phyloP scores from a whole-genome alignment of 306 rosid species.

The Pyrus betulifolia region DNA sequence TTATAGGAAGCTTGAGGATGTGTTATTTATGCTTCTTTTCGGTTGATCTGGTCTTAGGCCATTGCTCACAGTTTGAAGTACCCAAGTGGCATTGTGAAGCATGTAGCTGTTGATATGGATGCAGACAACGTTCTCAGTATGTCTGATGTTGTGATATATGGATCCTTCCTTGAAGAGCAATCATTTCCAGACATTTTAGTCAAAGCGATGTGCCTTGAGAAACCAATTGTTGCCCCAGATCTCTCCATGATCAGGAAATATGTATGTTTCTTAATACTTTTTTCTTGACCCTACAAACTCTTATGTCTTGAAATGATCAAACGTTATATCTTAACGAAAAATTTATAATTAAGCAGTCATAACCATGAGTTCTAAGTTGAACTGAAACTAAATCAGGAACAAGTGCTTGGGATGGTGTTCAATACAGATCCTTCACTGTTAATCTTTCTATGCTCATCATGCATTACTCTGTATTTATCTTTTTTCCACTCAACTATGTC shows the following conservation, averaged over 20 bases:
- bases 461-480: neutral
- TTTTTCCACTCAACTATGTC: neutral
- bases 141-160: slow-evolving; percentile 76
- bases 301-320: neutral
- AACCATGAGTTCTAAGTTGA: neutral
- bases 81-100: slow-evolving; percentile 66
- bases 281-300: neutral
- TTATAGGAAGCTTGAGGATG: neutral
- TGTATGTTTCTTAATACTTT: slow-evolving; percentile 32
- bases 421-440: neutral
- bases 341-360: neutral
- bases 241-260: slow-evolving; percentile 68
- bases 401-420: neutral
- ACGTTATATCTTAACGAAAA: neutral
- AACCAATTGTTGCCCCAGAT: slow-evolving; percentile 85
- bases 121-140: slow-evolving; percentile 44
- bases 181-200: slow-evolving; percentile 74
- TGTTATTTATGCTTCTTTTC: slow-evolving; percentile 24
- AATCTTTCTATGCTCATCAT: neutral
- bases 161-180: slow-evolving; percentile 78
- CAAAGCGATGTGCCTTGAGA: slow-evolving; percentile 88
- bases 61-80: slow-evolving; percentile 69
- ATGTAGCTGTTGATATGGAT: slow-evolving; percentile 53
- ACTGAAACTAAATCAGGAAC: neutral
- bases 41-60: slow-evolving; percentile 36